A percentile compares a stretch with the other conserved stretches of the same genome.
These are phyloP conservation scores for Calonectria pteridis DNA, from an alignment of 2,329 filamentous ascomycete genomes.

Conservation along the genomic window DNA sequence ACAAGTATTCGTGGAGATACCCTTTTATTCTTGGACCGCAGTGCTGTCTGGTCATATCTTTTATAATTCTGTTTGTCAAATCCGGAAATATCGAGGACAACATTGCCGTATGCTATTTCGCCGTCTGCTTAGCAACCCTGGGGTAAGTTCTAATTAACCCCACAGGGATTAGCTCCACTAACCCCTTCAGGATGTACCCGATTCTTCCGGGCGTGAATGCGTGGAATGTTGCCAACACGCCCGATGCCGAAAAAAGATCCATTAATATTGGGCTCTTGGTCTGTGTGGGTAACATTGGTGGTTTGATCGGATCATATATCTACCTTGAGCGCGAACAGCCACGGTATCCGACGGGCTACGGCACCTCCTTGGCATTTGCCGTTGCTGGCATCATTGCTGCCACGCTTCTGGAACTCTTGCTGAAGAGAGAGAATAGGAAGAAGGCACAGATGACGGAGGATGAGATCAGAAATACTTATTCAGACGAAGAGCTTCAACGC, in stretches of 20 bases:
- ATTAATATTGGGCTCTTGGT: conserved; percentile 57
- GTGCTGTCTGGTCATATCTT: conserved; percentile 49
- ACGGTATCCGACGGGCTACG: conserved; percentile 51
- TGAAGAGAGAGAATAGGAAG: conserved; percentile 42
- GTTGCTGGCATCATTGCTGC: conserved; percentile 45
- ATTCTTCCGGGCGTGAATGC: conserved; percentile 56
- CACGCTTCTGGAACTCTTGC: conserved; percentile 46
- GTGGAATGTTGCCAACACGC: conserved; percentile 55
- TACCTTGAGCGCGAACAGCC: conserved; percentile 51
- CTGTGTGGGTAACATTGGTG: conserved; percentile 57
- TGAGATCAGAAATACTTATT: conserved; percentile 40
- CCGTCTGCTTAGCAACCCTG: conserved; percentile 55
- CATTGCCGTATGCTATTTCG: conserved; percentile 57
- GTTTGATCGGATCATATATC: conserved; percentile 55
- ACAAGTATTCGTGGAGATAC: conserved; percentile 54
- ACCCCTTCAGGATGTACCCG: conserved; percentile 58
- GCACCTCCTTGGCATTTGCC: conserved; percentile 49
- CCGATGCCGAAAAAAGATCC: conserved; percentile 53
- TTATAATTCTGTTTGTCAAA: conserved; percentile 52
- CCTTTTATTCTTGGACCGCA: conserved; percentile 54
- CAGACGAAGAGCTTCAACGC: conserved; percentile 44
- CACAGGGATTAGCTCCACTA: not conserved
- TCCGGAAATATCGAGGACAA: conserved; percentile 53
- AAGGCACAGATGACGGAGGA: conserved; percentile 44
- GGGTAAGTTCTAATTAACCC: conserved; percentile 35